These are phyloP conservation scores for Obelidium mucronatum DNA, from an alignment of 192 early-diverging fungal species.

Conservation along the genomic window DNA sequence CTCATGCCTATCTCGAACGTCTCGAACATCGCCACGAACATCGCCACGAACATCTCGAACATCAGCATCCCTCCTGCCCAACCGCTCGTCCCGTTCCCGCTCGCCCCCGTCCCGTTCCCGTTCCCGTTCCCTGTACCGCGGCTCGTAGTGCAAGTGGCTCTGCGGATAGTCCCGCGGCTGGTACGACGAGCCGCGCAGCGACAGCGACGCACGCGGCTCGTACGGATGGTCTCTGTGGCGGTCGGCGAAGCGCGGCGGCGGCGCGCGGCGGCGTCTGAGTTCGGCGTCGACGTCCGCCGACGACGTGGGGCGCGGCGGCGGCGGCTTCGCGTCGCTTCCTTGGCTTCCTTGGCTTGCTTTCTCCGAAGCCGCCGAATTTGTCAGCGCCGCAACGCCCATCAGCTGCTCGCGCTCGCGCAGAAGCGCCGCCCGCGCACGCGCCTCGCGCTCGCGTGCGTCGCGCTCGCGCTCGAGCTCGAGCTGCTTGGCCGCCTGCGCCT, in stretches of 20 bases:
- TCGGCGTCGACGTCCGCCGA: slow-evolving; percentile 1
- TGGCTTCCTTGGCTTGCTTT: no score
- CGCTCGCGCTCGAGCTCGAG: not conserved
- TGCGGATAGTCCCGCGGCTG: no score
- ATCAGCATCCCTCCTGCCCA: no score
- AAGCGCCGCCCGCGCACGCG: not conserved
- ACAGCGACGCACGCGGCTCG: not conserved
- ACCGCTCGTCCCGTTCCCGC: no score
- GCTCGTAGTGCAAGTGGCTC: no score
- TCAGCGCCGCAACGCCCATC: not conserved
- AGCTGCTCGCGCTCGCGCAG: not conserved
- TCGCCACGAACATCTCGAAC: no score
- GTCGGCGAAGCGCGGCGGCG: not conserved
- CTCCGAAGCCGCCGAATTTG: not conserved
- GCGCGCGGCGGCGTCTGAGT: not conserved
- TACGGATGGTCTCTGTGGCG: not conserved
- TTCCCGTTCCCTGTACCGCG: no score
- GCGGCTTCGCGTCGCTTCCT: not conserved
- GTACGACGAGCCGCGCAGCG: no score
- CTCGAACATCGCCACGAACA: no score
- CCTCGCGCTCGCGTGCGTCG: not conserved
- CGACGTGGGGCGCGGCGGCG: not conserved
- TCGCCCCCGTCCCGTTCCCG: no score
- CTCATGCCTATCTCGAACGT: no score
- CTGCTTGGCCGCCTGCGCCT: not conserved